These are phyloP conservation scores for Metschnikowia matae DNA, from an alignment of 805 yeast genomes.

Conservation along the genomic window DNA sequence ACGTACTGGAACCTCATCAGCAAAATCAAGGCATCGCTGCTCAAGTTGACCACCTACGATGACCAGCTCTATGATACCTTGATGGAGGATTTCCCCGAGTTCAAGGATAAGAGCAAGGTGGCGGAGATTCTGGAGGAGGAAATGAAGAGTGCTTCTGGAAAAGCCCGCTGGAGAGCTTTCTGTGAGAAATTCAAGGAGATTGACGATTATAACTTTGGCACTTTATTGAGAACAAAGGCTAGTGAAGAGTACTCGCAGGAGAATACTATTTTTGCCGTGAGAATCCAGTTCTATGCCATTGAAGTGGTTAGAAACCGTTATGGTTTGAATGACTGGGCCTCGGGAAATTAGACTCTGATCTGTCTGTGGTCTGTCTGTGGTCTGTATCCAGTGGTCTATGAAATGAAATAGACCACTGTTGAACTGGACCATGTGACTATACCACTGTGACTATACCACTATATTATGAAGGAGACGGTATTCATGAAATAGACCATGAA, in stretches of 20 bases:
- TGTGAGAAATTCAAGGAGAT: constrained; percentile 79
- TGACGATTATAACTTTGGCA: constrained; percentile 94
- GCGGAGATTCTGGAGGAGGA: constrained; percentile 66
- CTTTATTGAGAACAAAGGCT: constrained; percentile 74
- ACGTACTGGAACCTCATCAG: constrained; percentile 83
- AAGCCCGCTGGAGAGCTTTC: constrained; percentile 86
- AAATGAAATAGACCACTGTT: too few species aligned
- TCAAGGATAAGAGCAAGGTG: constrained; percentile 53
- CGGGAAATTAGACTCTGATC: constrained; percentile 10
- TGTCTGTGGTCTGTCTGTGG: too few species aligned
- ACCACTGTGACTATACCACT: too few species aligned
- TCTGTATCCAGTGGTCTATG: too few species aligned
- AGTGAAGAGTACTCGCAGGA: constrained; percentile 74
- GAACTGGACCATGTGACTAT: too few species aligned
- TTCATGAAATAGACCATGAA: too few species aligned
- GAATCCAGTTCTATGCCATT: constrained; percentile 92
- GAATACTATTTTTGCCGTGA: constrained; percentile 82
- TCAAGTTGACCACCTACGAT: constrained; percentile 69
- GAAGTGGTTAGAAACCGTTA: constrained; percentile 90
- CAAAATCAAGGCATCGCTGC: constrained; percentile 71
- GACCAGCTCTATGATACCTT: constrained; percentile 63
- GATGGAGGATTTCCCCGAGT: constrained; percentile 84
- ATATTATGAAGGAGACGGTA: too few species aligned
- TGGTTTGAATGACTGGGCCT: constrained; percentile 89
- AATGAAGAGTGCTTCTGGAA: constrained; percentile 75